Evolutionary conservation across 805 yeast species (phyloP).

Genomic region (Candida insectalens): DNA sequence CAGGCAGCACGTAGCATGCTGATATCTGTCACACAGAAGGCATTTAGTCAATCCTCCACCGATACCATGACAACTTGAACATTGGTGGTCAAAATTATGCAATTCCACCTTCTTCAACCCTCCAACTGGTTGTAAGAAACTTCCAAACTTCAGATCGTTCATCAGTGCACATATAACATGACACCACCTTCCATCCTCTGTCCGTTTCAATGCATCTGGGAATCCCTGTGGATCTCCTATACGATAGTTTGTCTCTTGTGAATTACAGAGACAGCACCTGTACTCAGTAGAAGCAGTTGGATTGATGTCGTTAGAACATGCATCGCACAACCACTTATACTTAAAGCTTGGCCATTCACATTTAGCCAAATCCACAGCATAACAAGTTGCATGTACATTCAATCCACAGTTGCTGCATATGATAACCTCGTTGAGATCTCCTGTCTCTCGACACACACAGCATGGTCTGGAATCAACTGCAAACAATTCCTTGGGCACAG

Average conservation of each 20-base stretch:
- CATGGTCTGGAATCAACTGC: slow-evolving; percentile 31
- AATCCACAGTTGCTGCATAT: slow-evolving; percentile 60
- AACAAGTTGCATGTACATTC: slow-evolving; percentile 61
- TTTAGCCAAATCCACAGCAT: slow-evolving; percentile 33
- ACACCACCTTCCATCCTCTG: slow-evolving; percentile 62
- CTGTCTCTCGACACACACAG: slow-evolving; percentile 42
- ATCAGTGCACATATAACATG: slow-evolving; percentile 67
- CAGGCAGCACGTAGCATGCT: slow-evolving; percentile 55
- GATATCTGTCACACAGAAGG: slow-evolving; percentile 28
- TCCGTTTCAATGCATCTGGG: slow-evolving; percentile 65
- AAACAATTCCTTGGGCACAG: slow-evolving; percentile 8
- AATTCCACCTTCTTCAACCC: no score
- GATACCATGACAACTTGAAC: slow-evolving; percentile 34
- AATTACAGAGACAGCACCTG: slow-evolving; percentile 57
- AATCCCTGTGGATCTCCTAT: slow-evolving; percentile 29
- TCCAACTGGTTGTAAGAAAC: no score
- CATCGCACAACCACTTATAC: slow-evolving; percentile 70
- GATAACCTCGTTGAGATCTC: slow-evolving; percentile 29
- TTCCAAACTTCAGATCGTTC: no score
- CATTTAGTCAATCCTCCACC: slow-evolving; percentile 47
- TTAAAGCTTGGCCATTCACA: background rate
- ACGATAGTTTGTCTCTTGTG: slow-evolving; percentile 38
- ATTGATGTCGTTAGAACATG: slow-evolving; percentile 60
- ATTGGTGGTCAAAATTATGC: no score
- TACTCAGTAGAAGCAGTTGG: slow-evolving; percentile 51